These are phyloP conservation scores for Cyclocybe aegerita DNA, from an alignment of 768 basidiomycete genomes.

Conservation along the genomic window DNA sequence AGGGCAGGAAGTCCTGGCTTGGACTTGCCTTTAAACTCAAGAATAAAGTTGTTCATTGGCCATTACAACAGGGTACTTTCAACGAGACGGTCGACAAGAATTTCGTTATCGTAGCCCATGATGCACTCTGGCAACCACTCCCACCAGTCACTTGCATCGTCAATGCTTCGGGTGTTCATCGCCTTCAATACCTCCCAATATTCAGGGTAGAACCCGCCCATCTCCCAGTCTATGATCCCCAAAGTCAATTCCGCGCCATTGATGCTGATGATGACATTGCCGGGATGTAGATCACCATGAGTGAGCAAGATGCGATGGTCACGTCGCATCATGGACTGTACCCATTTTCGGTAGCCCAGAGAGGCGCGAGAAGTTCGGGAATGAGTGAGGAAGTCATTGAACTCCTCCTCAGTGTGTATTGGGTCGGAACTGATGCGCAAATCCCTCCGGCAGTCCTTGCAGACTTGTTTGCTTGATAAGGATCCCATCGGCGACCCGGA, in stretches of 20 bases:
- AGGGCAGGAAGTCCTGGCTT: too few relatives aligned
- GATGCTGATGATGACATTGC: constrained; percentile 4
- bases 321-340: neutral
- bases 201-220: constrained; percentile 14
- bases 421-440: neutral
- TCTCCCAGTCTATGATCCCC: constrained; percentile 14
- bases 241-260: neutral
- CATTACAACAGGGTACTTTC: neutral
- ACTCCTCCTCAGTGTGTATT: neutral
- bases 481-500: too few relatives aligned
- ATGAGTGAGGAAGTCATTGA: neutral
- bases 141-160: neutral
- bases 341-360: neutral
- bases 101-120: neutral
- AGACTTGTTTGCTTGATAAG: too few relatives aligned
- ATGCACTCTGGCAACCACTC: neutral
- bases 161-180: neutral
- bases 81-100: neutral
- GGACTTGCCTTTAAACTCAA: too few relatives aligned
- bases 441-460: too few relatives aligned
- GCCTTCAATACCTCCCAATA: constrained; percentile 10
- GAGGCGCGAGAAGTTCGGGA: neutral
- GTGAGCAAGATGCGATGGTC: constrained; percentile 8
- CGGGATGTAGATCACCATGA: constrained; percentile 6
- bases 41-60: too few relatives aligned